A percentile compares a stretch with the other conserved stretches of the same genome.
These are phyloP conservation scores for Wolfiporia cocos DNA, from an alignment of 1,284 basidiomycete species.

Conservation along the genomic window DNA sequence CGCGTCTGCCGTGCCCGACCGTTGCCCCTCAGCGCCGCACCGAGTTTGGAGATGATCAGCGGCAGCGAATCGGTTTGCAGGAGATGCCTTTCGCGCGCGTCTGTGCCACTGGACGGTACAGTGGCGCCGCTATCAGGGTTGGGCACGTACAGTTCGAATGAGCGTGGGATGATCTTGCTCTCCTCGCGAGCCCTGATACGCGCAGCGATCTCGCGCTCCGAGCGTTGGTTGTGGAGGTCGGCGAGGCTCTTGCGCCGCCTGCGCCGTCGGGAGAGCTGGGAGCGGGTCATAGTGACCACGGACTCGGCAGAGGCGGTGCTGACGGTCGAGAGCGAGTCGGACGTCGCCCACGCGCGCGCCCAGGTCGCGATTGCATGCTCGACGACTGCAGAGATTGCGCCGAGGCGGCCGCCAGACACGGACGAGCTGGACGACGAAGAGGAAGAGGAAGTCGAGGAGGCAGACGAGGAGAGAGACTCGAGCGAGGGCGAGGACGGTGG, in stretches of 20 bases:
- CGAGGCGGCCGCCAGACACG: slow-evolving; percentile 30
- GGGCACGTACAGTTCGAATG: slow-evolving; percentile 63
- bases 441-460: slow-evolving; percentile 30
- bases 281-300: slow-evolving; percentile 26
- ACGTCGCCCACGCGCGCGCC: slow-evolving; percentile 40
- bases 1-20: slow-evolving; percentile 18
- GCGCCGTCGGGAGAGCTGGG: slow-evolving; percentile 35
- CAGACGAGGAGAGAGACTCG: slow-evolving; percentile 31
- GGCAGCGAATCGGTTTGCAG: slow-evolving; percentile 55
- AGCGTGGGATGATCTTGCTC: slow-evolving; percentile 50
- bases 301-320: slow-evolving; percentile 36
- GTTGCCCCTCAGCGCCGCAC: slow-evolving; percentile 39
- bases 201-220: slow-evolving; percentile 52
- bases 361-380: slow-evolving; percentile 41
- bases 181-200: slow-evolving; percentile 56
- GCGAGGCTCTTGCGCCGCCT: slow-evolving; percentile 36
- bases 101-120: slow-evolving; percentile 7
- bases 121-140: slow-evolving; percentile 22
- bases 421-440: slow-evolving; percentile 26
- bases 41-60: slow-evolving; percentile 49
- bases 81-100: slow-evolving; percentile 29
- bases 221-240: slow-evolving; percentile 43
- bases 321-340: slow-evolving; percentile 29
- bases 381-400: slow-evolving; percentile 36
- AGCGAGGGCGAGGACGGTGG: slow-evolving; percentile 25